phyloP scores from a whole-genome alignment of 2,329 filamentous ascomycete genomes.

The Colletotrichum musae region DNA sequence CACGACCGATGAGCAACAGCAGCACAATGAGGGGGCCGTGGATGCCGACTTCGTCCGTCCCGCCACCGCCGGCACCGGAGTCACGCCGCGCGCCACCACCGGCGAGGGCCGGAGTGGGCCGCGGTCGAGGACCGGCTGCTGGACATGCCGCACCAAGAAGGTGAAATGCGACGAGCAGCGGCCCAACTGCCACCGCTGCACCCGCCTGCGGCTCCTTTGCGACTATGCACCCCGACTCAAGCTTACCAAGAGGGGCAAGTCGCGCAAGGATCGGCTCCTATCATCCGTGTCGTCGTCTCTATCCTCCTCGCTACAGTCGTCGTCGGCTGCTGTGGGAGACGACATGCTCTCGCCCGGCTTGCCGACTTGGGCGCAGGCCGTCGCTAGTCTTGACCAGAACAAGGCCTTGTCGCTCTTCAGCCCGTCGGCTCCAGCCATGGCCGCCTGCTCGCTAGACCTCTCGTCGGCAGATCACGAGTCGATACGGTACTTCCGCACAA shows the following conservation, averaged over 20 bases:
- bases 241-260: constrained; percentile 20
- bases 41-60: constrained; percentile 1
- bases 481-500: constrained; percentile 53
- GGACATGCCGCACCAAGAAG: constrained; percentile 50
- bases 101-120: constrained; percentile 40
- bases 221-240: constrained; percentile 46
- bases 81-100: background rate
- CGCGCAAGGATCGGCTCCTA: constrained; percentile 29
- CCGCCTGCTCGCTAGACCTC: constrained; percentile 46
- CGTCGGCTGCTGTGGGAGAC: constrained; percentile 10
- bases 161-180: constrained; percentile 50
- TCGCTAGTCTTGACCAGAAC: constrained; percentile 17
- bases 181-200: constrained; percentile 47
- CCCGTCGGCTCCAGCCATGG: constrained; percentile 39
- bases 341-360: constrained; percentile 12
- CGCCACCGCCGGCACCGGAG: constrained; percentile 5
- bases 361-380: constrained; percentile 27
- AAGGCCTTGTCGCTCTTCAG: constrained; percentile 26
- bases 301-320: constrained; percentile 1
- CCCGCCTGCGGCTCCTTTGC: constrained; percentile 46
- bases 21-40: background rate
- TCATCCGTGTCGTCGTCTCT: background rate
- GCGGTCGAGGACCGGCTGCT: constrained; percentile 42
- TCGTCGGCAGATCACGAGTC: constrained; percentile 51
- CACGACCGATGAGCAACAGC: constrained; percentile 1